A percentile compares a stretch with the other conserved stretches of the same genome.
Conservation (phyloP, 2,329 filamentous ascomycete genomes). For the Drechslera avenae region DNA sequence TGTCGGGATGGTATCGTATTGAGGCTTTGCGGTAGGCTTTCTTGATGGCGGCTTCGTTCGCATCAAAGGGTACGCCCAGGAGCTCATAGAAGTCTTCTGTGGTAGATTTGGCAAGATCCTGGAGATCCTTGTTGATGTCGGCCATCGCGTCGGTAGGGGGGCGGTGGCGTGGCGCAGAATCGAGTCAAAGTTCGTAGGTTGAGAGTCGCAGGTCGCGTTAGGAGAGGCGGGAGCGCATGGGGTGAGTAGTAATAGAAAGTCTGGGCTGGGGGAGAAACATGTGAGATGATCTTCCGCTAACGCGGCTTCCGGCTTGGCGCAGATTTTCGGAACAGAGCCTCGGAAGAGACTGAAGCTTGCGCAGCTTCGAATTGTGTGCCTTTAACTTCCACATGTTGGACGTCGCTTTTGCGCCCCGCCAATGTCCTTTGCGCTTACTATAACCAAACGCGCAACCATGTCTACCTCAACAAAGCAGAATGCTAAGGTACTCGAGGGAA, state of each 20-base stretch:
- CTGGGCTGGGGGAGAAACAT: conserved; percentile 9
- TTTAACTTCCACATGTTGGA: too few species aligned
- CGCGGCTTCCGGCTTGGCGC: conserved; percentile 8
- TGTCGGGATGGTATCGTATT: conserved; percentile 93
- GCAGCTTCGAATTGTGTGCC: too few species aligned
- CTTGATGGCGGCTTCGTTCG: conserved; percentile 74
- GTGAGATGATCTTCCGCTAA: conserved; percentile 26
- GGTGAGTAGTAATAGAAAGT: not conserved
- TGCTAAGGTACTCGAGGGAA: conserved; percentile 63
- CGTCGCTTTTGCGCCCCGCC: too few species aligned
- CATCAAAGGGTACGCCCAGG: conserved; percentile 68
- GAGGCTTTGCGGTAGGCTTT: conserved; percentile 84
- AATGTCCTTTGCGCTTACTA: conserved; percentile 29
- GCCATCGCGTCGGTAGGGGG: conserved; percentile 35
- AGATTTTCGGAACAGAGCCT: conserved; percentile 13
- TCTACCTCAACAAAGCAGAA: conserved; percentile 33
- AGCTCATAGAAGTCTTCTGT: conserved; percentile 75
- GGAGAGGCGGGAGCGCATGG: not conserved
- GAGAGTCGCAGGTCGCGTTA: not conserved
- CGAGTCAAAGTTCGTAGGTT: too few species aligned
- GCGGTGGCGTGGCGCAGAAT: too few species aligned
- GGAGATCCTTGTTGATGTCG: conserved; percentile 49
- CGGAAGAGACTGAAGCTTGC: conserved; percentile 10
- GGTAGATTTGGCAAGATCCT: conserved; percentile 49
- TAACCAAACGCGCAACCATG: conserved; percentile 27